phyloP scores from a whole-genome alignment of 1,284 basidiomycete species.

The Rhodotorula sp. region DNA sequence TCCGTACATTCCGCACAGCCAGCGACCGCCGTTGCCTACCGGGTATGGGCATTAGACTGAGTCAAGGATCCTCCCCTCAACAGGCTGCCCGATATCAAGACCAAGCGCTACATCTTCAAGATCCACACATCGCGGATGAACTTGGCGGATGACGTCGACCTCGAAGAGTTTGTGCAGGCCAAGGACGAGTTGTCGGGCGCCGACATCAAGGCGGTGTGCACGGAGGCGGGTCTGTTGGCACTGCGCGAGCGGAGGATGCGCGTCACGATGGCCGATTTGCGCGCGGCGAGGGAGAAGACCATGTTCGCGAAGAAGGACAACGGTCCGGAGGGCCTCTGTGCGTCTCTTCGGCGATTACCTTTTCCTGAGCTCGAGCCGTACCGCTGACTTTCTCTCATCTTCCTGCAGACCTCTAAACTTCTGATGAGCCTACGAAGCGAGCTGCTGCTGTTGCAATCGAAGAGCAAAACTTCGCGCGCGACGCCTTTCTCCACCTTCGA shows the following conservation, averaged over 20 bases:
- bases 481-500: no score
- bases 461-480: no score
- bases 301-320: constrained; percentile 47
- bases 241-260: constrained; percentile 93
- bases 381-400: background rate
- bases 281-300: constrained; percentile 47
- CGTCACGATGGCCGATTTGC: constrained; percentile 69
- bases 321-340: constrained; percentile 45
- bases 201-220: constrained; percentile 81
- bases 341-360: background rate
- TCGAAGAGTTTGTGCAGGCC: constrained; percentile 92
- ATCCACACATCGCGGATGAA: constrained; percentile 97
- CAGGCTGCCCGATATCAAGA: constrained; percentile 91
- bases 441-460: no score
- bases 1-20: background rate
- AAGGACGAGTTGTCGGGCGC: constrained; percentile 94
- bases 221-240: constrained; percentile 93
- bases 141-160: constrained; percentile 82
- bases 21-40: background rate
- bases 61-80: no score
- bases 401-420: constrained; percentile 13
- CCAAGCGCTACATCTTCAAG: constrained; percentile 96
- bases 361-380: background rate
- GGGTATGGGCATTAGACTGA: no score
- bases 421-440: no score